A percentile compares a stretch with the other conserved stretches of the same genome.
phyloP scores from a whole-genome alignment of 306 rosid genomes.

The Acacia melanoxylon region DNA sequence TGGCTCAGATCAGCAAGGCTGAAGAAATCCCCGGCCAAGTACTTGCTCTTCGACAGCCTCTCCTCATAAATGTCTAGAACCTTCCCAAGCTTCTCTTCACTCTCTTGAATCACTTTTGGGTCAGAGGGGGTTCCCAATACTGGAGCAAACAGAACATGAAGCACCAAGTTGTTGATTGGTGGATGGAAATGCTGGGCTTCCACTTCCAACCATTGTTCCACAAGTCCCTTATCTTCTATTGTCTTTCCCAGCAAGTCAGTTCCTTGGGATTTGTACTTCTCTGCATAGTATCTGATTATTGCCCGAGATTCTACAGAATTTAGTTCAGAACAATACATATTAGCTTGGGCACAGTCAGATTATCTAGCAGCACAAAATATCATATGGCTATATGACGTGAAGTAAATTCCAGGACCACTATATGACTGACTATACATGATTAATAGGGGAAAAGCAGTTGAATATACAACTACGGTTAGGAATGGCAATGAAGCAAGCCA shows the following conservation, averaged over 20 bases:
- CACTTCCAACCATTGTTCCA: slow-evolving; percentile 54
- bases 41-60: slow-evolving; percentile 41
- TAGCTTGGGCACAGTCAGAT: background rate
- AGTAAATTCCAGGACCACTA: background rate
- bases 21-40: slow-evolving; percentile 46
- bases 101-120: slow-evolving; percentile 43
- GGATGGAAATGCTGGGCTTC: slow-evolving; percentile 51
- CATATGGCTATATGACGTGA: background rate
- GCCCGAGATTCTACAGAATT: slow-evolving; percentile 33
- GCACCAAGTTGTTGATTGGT: slow-evolving; percentile 29
- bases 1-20: slow-evolving; percentile 51
- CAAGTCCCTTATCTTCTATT: slow-evolving; percentile 38
- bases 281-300: slow-evolving; percentile 40
- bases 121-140: slow-evolving; percentile 27
- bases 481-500: background rate
- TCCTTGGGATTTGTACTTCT: slow-evolving; percentile 37
- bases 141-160: slow-evolving; percentile 41
- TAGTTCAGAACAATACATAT: background rate
- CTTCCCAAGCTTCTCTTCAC: slow-evolving; percentile 42
- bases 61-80: slow-evolving; percentile 49
- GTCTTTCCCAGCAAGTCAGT: slow-evolving; percentile 37
- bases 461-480: background rate
- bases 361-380: background rate
- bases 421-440: background rate
- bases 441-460: background rate